Conservation (phyloP, 169 alveolate genomes). For the Amoebophrya sp. region DNA sequence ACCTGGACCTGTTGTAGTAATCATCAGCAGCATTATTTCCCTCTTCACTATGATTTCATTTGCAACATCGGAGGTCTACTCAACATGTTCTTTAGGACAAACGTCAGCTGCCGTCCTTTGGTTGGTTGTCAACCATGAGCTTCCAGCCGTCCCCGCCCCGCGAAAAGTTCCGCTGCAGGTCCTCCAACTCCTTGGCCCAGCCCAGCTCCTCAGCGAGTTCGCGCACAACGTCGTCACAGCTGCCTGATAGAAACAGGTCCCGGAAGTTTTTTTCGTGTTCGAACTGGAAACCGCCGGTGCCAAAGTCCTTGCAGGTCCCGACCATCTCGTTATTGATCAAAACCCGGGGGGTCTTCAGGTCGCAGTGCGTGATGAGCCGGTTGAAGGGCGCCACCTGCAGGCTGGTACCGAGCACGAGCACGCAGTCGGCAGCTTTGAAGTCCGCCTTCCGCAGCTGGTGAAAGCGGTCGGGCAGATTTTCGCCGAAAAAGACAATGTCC, state of each 20-base stretch:
- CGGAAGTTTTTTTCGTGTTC: neutral
- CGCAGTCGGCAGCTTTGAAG: conserved; percentile 54
- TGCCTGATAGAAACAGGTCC: conserved; percentile 13
- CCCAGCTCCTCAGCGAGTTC: conserved; percentile 12
- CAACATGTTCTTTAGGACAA: too few relatives aligned
- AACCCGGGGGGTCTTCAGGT: too few relatives aligned
- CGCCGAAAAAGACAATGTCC: conserved; percentile 73
- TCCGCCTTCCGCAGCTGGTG: conserved; percentile 42
- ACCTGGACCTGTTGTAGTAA: too few relatives aligned
- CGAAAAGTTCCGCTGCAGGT: neutral
- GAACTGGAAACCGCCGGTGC: neutral
- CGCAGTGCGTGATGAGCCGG: neutral
- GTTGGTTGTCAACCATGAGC: neutral
- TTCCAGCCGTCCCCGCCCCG: neutral
- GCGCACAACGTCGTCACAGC: conserved; percentile 3
- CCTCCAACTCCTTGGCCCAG: conserved; percentile 24
- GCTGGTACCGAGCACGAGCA: conserved; percentile 69
- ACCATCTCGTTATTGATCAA: neutral
- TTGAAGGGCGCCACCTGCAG: conserved; percentile 54
- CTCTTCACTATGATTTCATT: too few relatives aligned
- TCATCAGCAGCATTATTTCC: too few relatives aligned
- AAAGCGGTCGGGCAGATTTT: conserved; percentile 61
- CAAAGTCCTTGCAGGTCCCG: neutral
- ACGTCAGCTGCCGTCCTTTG: too few relatives aligned
- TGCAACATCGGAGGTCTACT: too few relatives aligned